A percentile compares a stretch with the other conserved stretches of the same genome.
Conservation (phyloP, 2,329 filamentous ascomycete genomes). For the Fusarium subtropicale region DNA sequence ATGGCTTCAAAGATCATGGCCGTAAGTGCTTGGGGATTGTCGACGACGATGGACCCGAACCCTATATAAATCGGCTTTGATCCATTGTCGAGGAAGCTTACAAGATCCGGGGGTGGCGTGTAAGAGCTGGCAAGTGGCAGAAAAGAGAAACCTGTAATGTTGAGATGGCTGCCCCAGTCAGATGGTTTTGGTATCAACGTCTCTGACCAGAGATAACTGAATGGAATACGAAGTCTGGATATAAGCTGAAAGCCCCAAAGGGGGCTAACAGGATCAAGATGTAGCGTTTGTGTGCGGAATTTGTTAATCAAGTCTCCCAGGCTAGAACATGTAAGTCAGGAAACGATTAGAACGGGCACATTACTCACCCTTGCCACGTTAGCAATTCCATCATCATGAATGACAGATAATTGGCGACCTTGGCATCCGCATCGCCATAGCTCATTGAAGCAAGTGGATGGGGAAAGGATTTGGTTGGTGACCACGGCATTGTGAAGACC, state of each 20-base stretch:
- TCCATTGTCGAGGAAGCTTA: conserved; percentile 65
- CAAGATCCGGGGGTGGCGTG: conserved; percentile 65
- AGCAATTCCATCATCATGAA: conserved; percentile 72
- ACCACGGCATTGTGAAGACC: conserved; percentile 76
- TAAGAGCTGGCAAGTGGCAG: conserved; percentile 64
- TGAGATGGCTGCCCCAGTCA: conserved; percentile 71
- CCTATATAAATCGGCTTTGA: conserved; percentile 73
- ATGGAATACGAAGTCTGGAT: conserved; percentile 70
- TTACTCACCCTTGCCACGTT: conserved; percentile 74
- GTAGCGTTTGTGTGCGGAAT: conserved; percentile 71
- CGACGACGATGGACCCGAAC: conserved; percentile 75
- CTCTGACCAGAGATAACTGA: conserved; percentile 78
- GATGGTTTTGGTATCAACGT: conserved; percentile 72
- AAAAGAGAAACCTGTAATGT: conserved; percentile 73
- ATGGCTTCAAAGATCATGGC: conserved; percentile 70
- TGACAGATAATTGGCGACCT: conserved; percentile 43
- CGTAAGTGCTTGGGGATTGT: conserved; percentile 69
- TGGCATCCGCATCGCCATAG: conserved; percentile 42
- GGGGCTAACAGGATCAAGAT: conserved; percentile 72
- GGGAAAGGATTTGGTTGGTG: conserved; percentile 62
- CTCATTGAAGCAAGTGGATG: conserved; percentile 54
- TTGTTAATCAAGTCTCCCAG: conserved; percentile 79
- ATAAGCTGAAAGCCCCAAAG: conserved; percentile 75
- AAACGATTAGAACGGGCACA: not conserved
- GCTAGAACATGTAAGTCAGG: conserved; percentile 5